Base-by-base conservation (phyloP, 805 yeast genomes). In the Candida lessepsii region DNA sequence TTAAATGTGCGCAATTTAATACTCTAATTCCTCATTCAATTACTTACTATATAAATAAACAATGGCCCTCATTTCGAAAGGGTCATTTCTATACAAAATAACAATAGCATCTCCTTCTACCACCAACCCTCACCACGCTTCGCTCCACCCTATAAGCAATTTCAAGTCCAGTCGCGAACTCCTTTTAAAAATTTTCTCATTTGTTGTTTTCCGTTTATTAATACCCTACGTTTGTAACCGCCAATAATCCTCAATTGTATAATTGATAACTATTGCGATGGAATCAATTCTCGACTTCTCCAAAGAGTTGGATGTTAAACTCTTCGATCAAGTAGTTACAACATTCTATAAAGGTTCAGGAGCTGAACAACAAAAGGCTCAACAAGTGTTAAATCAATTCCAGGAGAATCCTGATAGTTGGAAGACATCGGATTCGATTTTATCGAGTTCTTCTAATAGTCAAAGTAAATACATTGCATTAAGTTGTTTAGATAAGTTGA, bases 381-480 rank as follows among this genome's bases (percentile, higher is more conserved):
- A 83, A 62, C 71, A 73, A 27, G 65, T 83, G 7, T 73, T 86
- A 53, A 82, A 85, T 16, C 78, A 80, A 63, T 90, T 93, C 61
- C 96, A 93, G 63, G 95, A 88, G 47, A 85, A 89, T 61, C 95
- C 93, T 2, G 96, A 91, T 53, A 83, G 97, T 18, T 93, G 99
- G 99, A 87, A 85, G 50, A 78, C 85, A 41, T 93, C 95, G 24
- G 98, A 91, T 55, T 80, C 84, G 61, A 90, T 93, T 45, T 73
- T 93, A 49, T 89, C 90, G 50, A 73, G 70, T 47, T 81, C 95
- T 3, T 67, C 70, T 36, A 85, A 89, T 58, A 73, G 96, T 28
- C 96, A 93, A 63, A 76, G 96, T 23, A 93, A 93, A 65, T 91
- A 85, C 63, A 84, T 93, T 60, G 99, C 96, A 7, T 71, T 93